Evolutionary conservation across 2,329 filamentous ascomycete species (phyloP), one percentile per base, ranked within the genome.

Genomic region (Ophiobolus disseminans): DNA sequence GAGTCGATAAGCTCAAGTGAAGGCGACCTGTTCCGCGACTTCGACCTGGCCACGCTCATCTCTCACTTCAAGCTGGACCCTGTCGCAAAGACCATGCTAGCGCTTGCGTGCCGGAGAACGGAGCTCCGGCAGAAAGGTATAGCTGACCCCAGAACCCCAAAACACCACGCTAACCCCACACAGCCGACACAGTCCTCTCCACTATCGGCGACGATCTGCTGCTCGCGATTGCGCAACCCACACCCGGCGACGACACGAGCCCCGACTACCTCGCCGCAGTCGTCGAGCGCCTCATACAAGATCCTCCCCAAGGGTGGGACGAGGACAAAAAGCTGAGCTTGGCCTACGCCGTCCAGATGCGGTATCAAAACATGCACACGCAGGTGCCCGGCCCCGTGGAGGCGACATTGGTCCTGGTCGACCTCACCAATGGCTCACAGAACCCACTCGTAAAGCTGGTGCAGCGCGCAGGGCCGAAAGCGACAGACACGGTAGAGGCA

Each of bases 11-110:
- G 97, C 73, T 88, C 86, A 1, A 90, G 86, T 16, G 93, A 94
- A 60, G 91, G 94, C 63, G 93, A 99, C 63, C 85, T 96, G 52
- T 97, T 96, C 73, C 88, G 91, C 48, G 93, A 97, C 70, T 97
- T 99, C 65, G 93, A 99, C 70, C 82, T 99, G n/a, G 89, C 90
- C 2, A 90, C 89, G 2, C 97, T 99, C 70, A 87, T 97, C 81
- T 89, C 96, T 57, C 92, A 97, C 73, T 99, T 99, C 79, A 91
- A 92, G 70, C 82, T 97, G 44, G 92, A 97, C 75, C 86, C 91
- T 8, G 75, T 97, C 37, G 86, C 91, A 66, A 96, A 96, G 79
- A 90, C 90, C 31, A 84, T 95, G 53, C 81, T 99, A 56, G 90
- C 91, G 40, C 80, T 97, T 48, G 91, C 93, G 4, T 96, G 96